Evolutionary conservation across 768 basidiomycete genomes (phyloP).

Genomic region (Tylopilus balloui): DNA sequence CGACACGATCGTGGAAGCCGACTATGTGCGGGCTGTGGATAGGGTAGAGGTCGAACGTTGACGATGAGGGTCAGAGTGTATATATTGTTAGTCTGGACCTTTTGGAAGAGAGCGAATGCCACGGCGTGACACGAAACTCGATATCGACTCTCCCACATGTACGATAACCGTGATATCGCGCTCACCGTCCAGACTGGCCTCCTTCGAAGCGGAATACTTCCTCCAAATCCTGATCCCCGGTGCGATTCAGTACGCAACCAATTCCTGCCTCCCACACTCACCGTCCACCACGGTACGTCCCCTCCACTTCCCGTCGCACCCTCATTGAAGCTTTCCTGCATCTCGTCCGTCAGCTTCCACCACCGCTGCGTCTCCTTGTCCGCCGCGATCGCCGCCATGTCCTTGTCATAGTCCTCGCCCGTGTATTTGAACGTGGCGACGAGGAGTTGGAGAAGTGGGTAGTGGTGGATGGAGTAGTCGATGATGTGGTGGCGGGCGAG

Average conservation of each 20-base stretch:
- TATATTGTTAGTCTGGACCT: not conserved
- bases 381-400: conserved; percentile 61
- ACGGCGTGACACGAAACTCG: too few species aligned
- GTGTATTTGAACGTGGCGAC: conserved; percentile 77
- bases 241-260: not conserved
- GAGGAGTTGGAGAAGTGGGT: conserved; percentile 58
- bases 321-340: conserved; percentile 74
- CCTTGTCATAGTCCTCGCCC: conserved; percentile 57
- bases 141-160: too few species aligned
- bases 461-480: conserved; percentile 76
- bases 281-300: conserved; percentile 69
- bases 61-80: not conserved
- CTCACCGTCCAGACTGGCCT: conserved; percentile 8
- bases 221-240: conserved; percentile 41
- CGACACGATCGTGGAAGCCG: conserved; percentile 54
- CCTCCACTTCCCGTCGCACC: conserved; percentile 67
- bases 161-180: not conserved
- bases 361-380: conserved; percentile 69
- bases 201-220: conserved; percentile 74
- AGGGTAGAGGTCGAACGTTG: conserved; percentile 45
- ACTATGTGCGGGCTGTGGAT: conserved; percentile 40
- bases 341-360: conserved; percentile 72
- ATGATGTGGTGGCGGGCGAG: conserved; percentile 57
- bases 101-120: too few species aligned
- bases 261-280: conserved; percentile 22